Conservation (phyloP, 2,329 filamentous ascomycete species). For the Penicillium sp. region DNA sequence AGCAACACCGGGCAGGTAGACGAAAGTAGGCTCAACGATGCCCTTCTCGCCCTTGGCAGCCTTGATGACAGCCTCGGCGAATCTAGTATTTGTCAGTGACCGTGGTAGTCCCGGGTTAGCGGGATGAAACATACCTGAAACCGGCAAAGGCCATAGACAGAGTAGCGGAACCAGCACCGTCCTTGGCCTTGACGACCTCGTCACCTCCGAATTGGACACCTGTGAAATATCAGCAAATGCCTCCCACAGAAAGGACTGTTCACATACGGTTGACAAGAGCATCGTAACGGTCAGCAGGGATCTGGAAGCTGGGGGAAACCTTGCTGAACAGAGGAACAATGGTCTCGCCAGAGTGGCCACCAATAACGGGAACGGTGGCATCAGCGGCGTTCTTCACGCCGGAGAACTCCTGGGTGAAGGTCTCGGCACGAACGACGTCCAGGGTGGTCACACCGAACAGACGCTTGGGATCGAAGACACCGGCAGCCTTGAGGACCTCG, state of each 20-base stretch:
- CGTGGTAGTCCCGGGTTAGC: constrained; percentile 12
- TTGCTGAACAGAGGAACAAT: constrained; percentile 98
- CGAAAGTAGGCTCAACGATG: constrained; percentile 89
- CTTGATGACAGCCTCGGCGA: constrained; percentile 91
- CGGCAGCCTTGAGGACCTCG: constrained; percentile 90
- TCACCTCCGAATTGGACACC: constrained; percentile 96
- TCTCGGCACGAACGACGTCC: constrained; percentile 96
- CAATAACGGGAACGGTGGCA: constrained; percentile 85
- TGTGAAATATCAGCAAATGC: constrained; percentile 29
- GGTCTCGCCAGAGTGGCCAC: constrained; percentile 96
- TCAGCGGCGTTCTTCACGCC: constrained; percentile 81
- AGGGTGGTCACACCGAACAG: constrained; percentile 98
- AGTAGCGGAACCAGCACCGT: constrained; percentile 84
- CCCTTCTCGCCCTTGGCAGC: constrained; percentile 86
- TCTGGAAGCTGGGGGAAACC: constrained; percentile 73
- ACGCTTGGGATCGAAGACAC: constrained; percentile 90
- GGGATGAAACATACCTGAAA: constrained; percentile 65
- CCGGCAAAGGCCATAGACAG: constrained; percentile 95
- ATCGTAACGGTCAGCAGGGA: constrained; percentile 87
- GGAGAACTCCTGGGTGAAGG: constrained; percentile 83
- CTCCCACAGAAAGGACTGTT: background rate
- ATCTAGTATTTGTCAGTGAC: constrained; percentile 54
- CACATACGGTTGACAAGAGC: constrained; percentile 77
- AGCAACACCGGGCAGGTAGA: constrained; percentile 87
- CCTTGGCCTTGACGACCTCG: constrained; percentile 93